phyloP scores from a whole-genome alignment of 2,329 filamentous ascomycete genomes.

The Pyrenophora tritici-repentis region DNA sequence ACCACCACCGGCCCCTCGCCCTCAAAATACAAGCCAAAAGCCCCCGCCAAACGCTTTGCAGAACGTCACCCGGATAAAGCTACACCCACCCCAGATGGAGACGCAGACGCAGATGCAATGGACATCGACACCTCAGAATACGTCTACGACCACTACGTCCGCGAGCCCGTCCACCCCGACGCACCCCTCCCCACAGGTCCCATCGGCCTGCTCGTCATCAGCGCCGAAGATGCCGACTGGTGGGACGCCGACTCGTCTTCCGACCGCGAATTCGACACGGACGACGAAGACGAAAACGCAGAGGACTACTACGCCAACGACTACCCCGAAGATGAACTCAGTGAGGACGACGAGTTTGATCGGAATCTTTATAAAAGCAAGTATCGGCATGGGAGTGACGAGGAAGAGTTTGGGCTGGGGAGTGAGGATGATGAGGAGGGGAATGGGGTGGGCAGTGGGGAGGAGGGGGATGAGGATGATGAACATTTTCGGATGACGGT shows the following conservation, averaged over 20 bases:
- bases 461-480: constrained; percentile 35
- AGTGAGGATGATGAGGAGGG: constrained; percentile 25
- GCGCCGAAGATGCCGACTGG: constrained; percentile 58
- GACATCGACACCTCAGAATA: constrained; percentile 58
- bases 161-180: constrained; percentile 49
- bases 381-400: constrained; percentile 48
- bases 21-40: constrained; percentile 44
- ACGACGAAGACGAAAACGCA: constrained; percentile 68
- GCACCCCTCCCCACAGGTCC: constrained; percentile 35
- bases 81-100: constrained; percentile 17
- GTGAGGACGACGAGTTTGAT: constrained; percentile 69
- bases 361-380: constrained; percentile 47
- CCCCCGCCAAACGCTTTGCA: constrained; percentile 40
- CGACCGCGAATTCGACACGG: constrained; percentile 61
- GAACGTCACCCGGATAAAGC: constrained; percentile 41
- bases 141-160: constrained; percentile 66
- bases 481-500: constrained; percentile 38
- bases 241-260: constrained; percentile 63
- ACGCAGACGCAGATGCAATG: constrained; percentile 32
- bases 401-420: constrained; percentile 43
- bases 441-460: constrained; percentile 24
- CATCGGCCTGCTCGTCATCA: constrained; percentile 56
- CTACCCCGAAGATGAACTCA: constrained; percentile 80
- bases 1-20: constrained; percentile 6
- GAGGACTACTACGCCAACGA: constrained; percentile 81